phyloP scores from a whole-genome alignment of 768 basidiomycete genomes.

The Rhizopogon vinicolor region DNA sequence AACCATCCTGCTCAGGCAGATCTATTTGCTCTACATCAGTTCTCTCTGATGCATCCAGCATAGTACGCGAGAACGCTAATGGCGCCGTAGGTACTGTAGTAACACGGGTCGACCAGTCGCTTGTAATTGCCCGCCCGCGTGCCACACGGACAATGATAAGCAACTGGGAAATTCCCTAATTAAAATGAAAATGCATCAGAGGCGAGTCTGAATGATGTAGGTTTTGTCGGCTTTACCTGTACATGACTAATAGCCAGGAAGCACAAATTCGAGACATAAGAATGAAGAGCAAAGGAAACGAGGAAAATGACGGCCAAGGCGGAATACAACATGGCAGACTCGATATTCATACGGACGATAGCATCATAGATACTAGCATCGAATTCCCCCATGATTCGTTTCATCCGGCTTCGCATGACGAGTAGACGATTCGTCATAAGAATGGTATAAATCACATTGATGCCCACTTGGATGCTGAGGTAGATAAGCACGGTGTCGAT shows the following conservation, averaged over 20 bases:
- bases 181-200: neutral
- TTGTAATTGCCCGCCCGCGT: slow-evolving; percentile 18
- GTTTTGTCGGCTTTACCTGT: neutral
- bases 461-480: slow-evolving; percentile 22
- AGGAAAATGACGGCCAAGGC: slow-evolving; percentile 21
- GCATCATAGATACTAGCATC: slow-evolving; percentile 15
- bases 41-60: neutral
- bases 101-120: neutral
- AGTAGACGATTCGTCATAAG: slow-evolving; percentile 28
- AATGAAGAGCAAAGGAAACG: slow-evolving; percentile 11
- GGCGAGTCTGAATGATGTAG: too few relatives aligned
- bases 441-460: slow-evolving; percentile 28
- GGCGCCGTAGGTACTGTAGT: neutral
- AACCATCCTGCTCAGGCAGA: neutral
- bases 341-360: slow-evolving; percentile 24
- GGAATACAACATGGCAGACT: slow-evolving; percentile 22
- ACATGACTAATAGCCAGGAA: too few relatives aligned
- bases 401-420: slow-evolving; percentile 12
- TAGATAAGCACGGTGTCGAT: slow-evolving; percentile 22
- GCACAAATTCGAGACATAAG: too few relatives aligned
- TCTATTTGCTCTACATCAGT: neutral
- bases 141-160: slow-evolving; percentile 33
- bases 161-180: slow-evolving; percentile 28
- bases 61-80: neutral
- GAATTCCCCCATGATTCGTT: neutral